Base-by-base conservation (phyloP, 1,284 basidiomycete species). In the Ceratobasidium sp. region DNA sequence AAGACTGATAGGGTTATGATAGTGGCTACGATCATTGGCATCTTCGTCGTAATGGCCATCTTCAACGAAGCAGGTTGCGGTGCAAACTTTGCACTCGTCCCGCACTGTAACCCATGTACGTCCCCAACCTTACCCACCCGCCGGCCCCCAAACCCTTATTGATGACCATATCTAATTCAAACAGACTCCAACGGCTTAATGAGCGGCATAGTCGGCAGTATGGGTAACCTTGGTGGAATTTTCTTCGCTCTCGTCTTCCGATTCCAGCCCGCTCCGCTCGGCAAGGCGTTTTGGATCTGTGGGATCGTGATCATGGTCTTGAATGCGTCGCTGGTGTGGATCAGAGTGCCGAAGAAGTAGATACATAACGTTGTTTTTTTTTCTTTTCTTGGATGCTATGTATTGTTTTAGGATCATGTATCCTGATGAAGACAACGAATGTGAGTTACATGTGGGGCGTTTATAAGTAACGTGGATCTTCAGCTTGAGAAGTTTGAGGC, bases 221-320 rank as follows among this genome's bases (percentile, higher is more conserved):
- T 87, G 73, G 90, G 90, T 12, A 90, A 90, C 80, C 79, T 89
- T 1, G 90, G 90, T 2, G 90, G 90, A 0, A 84, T 90, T 40
- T 62, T 88, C 26, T 90, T 87, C 59, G 86, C 88, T 1, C 80
- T 89, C 1, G 82, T 89, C 17, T 90, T 89, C 80, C 84, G 89
- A n/a, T 89, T 88, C 83, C 87, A 87, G 70, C 82, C 86, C 0
- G 77, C 78, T 6, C 81, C 85, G 2, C 77, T 82, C 13, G 87
- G 87, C 13, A 87, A 86, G 77, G 84, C 87, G 0, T 88, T 88
- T 78, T 88, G 87, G 88, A 87, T 88, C 50, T 83, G 84, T 50
- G 88, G 88, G 1, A 78, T 84, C 2, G 82, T 89, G 7, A 79
- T 82, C 2, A 78, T 86, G 69, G 85, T 86, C 4, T 17, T 73